phyloP scores from a whole-genome alignment of 768 basidiomycete species.

The Hygrocybe punicea region DNA sequence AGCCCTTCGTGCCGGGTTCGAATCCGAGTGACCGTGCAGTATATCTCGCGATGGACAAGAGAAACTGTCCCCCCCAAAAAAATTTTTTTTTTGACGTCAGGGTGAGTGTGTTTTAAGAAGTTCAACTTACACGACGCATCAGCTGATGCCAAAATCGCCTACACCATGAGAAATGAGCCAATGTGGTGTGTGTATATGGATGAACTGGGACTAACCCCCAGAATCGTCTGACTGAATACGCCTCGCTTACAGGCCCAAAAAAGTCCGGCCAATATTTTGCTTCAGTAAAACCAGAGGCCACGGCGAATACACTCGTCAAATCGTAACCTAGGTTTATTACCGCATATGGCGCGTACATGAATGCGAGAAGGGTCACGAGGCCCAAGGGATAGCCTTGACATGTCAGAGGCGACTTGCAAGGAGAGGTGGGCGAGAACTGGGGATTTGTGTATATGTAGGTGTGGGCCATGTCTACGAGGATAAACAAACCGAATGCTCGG shows the following conservation, averaged over 20 bases:
- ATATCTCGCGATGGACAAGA: slow-evolving; percentile 29
- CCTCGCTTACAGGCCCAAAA: slow-evolving; percentile 33
- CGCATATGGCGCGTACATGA: background rate
- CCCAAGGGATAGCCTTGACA: slow-evolving; percentile 13
- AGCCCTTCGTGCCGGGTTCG: slow-evolving; percentile 21
- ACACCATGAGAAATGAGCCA: background rate
- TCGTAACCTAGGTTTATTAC: background rate
- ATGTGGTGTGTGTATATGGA: background rate
- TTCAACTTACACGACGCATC: slow-evolving; percentile 30
- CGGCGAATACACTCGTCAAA: slow-evolving; percentile 21
- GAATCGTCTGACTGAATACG: slow-evolving; percentile 37
- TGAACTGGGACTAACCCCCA: slow-evolving; percentile 37
- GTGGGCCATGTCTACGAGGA: slow-evolving; percentile 19
- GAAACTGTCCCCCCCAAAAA: background rate
- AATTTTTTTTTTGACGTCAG: background rate
- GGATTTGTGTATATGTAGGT: slow-evolving; percentile 17
- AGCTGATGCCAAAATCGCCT: slow-evolving; percentile 37
- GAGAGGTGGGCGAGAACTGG: slow-evolving; percentile 6
- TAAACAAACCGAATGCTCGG: slow-evolving; percentile 12
- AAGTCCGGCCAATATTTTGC: slow-evolving; percentile 40
- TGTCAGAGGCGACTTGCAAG: slow-evolving; percentile 11
- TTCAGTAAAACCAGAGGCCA: slow-evolving; percentile 25
- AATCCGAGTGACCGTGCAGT: slow-evolving; percentile 23
- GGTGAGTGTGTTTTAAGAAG: background rate
- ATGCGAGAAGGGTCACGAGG: background rate